Evolutionary conservation across 177 flowering plant species (phyloP).

Genomic region (Vitis hybrid): DNA sequence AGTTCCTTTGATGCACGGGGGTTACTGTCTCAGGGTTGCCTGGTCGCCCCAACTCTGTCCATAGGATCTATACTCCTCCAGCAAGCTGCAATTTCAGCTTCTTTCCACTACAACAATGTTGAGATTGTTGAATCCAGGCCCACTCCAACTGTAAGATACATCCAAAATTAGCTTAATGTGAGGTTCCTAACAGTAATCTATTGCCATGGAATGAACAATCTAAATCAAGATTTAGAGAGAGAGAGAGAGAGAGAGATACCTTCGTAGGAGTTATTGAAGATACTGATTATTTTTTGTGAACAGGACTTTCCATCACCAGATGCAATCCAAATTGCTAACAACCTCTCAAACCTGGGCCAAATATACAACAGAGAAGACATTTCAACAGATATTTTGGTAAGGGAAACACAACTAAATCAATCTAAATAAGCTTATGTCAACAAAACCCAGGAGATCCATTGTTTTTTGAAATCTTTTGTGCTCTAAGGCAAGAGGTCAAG

Average conservation of each 20-base stretch:
- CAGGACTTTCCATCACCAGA: conserved; percentile 82
- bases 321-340: conserved; percentile 77
- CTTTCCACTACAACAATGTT: conserved; percentile 83
- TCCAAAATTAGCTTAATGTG: not conserved
- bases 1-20: not conserved
- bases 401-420: conserved; percentile 7
- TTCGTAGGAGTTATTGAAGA: not conserved
- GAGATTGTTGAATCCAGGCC: conserved; percentile 87
- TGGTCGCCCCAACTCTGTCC: conserved; percentile 81
- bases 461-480: not conserved
- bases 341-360: conserved; percentile 81
- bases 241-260: not conserved
- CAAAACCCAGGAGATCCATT: not conserved
- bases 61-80: conserved; percentile 89
- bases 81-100: conserved; percentile 87
- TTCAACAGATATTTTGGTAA: conserved; percentile 66
- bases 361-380: conserved; percentile 79
- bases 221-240: not conserved
- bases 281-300: conserved; percentile 9
- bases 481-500: conserved; percentile 75
- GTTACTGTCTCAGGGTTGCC: conserved; percentile 54
- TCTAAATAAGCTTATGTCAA: not conserved
- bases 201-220: not conserved
- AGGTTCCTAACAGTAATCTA: not conserved
- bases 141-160: conserved; percentile 52